phyloP scores from a whole-genome alignment of 805 yeast genomes.

The Geotrichum ghanense region DNA sequence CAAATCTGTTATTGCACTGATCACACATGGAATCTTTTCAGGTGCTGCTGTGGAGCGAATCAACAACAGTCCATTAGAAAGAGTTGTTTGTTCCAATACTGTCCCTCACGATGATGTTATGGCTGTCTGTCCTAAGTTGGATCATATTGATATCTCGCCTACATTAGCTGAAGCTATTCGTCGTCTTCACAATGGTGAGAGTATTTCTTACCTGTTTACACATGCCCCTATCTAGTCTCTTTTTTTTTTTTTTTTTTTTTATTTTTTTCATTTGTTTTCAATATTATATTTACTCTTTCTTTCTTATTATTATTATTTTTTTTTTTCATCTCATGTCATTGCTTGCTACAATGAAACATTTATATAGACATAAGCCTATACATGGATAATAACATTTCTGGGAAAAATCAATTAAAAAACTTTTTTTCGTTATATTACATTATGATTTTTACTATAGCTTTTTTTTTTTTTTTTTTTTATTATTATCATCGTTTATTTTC shows the following conservation, averaged over 20 bases:
- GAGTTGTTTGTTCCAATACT: slow-evolving; percentile 85
- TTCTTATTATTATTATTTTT: too few relatives aligned
- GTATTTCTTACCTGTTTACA: slow-evolving; percentile 75
- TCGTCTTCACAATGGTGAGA: slow-evolving; percentile 92
- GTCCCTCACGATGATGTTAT: slow-evolving; percentile 68
- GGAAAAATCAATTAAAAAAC: too few relatives aligned
- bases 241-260: too few relatives aligned
- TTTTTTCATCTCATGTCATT: too few relatives aligned
- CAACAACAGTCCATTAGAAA: slow-evolving; percentile 51
- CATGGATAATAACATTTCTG: too few relatives aligned
- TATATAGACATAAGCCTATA: too few relatives aligned
- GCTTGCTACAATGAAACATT: too few relatives aligned
- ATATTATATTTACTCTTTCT: too few relatives aligned
- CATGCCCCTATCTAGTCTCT: slow-evolving; percentile 46
- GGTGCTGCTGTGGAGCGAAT: slow-evolving; percentile 72
- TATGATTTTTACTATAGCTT: too few relatives aligned
- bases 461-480: too few relatives aligned
- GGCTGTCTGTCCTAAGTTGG: slow-evolving; percentile 53
- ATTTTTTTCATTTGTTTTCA: too few relatives aligned
- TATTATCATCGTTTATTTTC: neutral
- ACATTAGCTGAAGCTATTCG: slow-evolving; percentile 89
- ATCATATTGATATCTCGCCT: slow-evolving; percentile 73
- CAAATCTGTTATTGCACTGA: slow-evolving; percentile 76
- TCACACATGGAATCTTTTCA: slow-evolving; percentile 89
- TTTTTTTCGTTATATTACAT: too few relatives aligned